Evolutionary conservation across 768 basidiomycete species (phyloP).

Genomic region (Termitomyces sp.): DNA sequence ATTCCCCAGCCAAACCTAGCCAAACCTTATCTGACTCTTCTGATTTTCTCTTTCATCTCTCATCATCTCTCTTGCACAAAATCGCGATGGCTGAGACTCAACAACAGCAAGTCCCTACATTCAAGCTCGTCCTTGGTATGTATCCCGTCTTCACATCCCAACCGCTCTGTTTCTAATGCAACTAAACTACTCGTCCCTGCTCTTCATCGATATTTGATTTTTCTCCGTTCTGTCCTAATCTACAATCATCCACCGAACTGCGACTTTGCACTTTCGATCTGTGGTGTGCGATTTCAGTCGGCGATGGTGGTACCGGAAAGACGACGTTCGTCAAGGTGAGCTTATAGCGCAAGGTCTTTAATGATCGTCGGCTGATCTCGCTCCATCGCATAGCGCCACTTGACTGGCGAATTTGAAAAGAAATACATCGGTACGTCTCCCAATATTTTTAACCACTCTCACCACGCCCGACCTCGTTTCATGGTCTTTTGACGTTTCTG

Average conservation of each 20-base stretch:
- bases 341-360: slow-evolving; percentile 15
- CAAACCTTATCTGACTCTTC: slow-evolving; percentile 33
- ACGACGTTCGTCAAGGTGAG: slow-evolving; percentile 96
- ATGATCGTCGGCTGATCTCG: slow-evolving; percentile 57
- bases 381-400: slow-evolving; percentile 65
- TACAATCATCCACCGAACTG: slow-evolving; percentile 6
- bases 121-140: slow-evolving; percentile 98
- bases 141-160: slow-evolving; percentile 6
- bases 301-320: slow-evolving; percentile 96
- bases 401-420: slow-evolving; percentile 99
- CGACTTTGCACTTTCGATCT: slow-evolving; percentile 11
- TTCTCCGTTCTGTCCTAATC: slow-evolving; percentile 13
- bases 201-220: slow-evolving; percentile 51
- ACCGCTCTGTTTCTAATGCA: slow-evolving; percentile 20
- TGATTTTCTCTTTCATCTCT: slow-evolving; percentile 23
- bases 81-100: slow-evolving; percentile 18
- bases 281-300: slow-evolving; percentile 47
- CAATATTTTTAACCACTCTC: slow-evolving; percentile 9
- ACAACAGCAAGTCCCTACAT: slow-evolving; percentile 63
- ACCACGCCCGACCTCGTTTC: slow-evolving; percentile 11
- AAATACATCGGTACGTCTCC: slow-evolving; percentile 89
- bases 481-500: slow-evolving; percentile 9
- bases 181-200: slow-evolving; percentile 25
- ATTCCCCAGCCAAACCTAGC: slow-evolving; percentile 24
- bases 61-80: slow-evolving; percentile 9